These are phyloP conservation scores for Phoma herbarum DNA, from an alignment of 2,329 filamentous ascomycete species.

Conservation along the genomic window DNA sequence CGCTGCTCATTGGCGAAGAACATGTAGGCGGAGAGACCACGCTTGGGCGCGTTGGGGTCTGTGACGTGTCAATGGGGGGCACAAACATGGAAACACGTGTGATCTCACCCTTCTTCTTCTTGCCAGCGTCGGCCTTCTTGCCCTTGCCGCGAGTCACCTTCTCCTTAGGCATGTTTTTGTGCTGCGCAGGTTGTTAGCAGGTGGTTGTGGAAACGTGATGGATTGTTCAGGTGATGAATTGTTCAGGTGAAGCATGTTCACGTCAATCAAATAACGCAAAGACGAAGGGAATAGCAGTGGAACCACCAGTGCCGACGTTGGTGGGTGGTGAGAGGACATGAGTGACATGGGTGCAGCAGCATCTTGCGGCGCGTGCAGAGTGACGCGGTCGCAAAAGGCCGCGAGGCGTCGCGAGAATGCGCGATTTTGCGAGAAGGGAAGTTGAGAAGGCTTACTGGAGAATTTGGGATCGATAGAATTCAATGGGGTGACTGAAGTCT, in stretches of 20 bases:
- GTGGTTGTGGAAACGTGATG: constrained; percentile 21
- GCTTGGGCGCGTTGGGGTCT: constrained; percentile 99
- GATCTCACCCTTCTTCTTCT: constrained; percentile 75
- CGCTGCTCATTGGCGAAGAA: constrained; percentile 99
- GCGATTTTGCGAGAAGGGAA: constrained; percentile 37
- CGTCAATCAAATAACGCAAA: constrained; percentile 11
- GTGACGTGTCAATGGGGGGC: constrained; percentile 24
- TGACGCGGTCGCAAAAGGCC: constrained; percentile 47
- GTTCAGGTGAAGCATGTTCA: constrained; percentile 5
- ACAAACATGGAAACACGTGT: constrained; percentile 23
- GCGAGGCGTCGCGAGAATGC: constrained; percentile 37
- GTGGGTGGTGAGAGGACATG: constrained; percentile 25
- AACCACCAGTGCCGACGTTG: constrained; percentile 11
- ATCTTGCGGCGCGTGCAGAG: constrained; percentile 32
- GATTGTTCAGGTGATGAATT: constrained; percentile 8
- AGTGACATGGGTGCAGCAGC: constrained; percentile 29
- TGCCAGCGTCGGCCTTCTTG: constrained; percentile 65
- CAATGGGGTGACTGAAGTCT: constrained; percentile 39
- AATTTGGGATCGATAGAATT: constrained; percentile 27
- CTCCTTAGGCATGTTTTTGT: constrained; percentile 72
- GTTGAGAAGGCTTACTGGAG: constrained; percentile 42
- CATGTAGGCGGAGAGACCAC: constrained; percentile 99
- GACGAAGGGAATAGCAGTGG: constrained; percentile 11
- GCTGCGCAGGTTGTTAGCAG: constrained; percentile 21
- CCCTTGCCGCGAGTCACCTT: constrained; percentile 69